phyloP scores from a whole-genome alignment of 169 alveolate species.

The Amoebophrya sp. region DNA sequence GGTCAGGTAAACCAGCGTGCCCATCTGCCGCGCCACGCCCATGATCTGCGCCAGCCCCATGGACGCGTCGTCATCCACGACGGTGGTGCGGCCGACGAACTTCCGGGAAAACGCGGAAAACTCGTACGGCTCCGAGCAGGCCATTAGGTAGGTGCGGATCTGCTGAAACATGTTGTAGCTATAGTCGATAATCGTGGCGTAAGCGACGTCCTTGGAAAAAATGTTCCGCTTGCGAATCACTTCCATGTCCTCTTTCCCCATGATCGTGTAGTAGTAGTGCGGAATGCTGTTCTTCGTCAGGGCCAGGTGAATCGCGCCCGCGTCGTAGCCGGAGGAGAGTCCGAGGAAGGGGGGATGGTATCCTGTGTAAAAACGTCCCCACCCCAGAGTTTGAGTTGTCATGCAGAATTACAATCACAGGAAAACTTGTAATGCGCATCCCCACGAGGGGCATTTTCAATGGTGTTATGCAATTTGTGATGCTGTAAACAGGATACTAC shows the following conservation, averaged over 20 bases:
- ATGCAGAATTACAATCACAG: too few species aligned
- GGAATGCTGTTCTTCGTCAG: background rate
- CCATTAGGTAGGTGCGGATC: background rate
- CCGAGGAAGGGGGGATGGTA: conserved; percentile 24
- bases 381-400: too few species aligned
- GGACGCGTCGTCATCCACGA: conserved; percentile 27
- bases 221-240: background rate
- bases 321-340: conserved; percentile 32
- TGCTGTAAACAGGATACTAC: too few species aligned
- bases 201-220: background rate
- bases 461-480: too few species aligned
- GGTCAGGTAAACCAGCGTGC: conserved; percentile 21
- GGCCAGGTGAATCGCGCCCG: conserved; percentile 30
- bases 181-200: background rate
- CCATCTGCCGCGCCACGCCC: conserved; percentile 27
- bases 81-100: background rate
- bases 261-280: conserved; percentile 18
- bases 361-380: too few species aligned
- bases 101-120: background rate
- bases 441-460: too few species aligned
- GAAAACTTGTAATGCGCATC: too few species aligned
- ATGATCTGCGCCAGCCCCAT: conserved; percentile 24
- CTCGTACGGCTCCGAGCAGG: background rate
- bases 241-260: conserved; percentile 20
- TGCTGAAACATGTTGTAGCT: conserved; percentile 15